A percentile compares a stretch with the other conserved stretches of the same genome.
Evolutionary conservation across 768 basidiomycete genomes (phyloP).

Genomic region (Mrakia frigida): DNA sequence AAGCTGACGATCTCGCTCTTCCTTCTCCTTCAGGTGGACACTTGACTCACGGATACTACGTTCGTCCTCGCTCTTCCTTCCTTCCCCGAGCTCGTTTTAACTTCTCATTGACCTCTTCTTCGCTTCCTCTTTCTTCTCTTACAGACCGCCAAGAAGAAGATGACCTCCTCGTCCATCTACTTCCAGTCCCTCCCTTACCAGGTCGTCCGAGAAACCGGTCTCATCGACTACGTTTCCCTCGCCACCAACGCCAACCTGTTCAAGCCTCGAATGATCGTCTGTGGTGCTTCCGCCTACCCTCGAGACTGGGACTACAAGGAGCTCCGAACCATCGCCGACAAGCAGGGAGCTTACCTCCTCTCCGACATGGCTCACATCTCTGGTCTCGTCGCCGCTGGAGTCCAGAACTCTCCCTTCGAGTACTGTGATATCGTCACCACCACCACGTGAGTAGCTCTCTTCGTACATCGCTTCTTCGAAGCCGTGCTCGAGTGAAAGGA

Average conservation of each 20-base stretch:
- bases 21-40: conserved; percentile 16
- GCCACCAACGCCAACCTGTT: conserved; percentile 83
- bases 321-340: conserved; percentile 73
- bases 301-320: conserved; percentile 93
- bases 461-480: too few species aligned
- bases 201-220: conserved; percentile 67
- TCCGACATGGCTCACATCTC: conserved; percentile 97
- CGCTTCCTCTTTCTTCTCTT: conserved; percentile 28
- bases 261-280: conserved; percentile 92
- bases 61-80: conserved; percentile 45
- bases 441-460: conserved; percentile 63
- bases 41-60: conserved; percentile 93
- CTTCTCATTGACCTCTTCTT: background rate
- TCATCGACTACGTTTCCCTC: conserved; percentile 81
- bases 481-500: background rate
- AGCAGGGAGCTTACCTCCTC: conserved; percentile 69
- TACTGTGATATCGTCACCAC: conserved; percentile 97
- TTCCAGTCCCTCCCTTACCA: conserved; percentile 97
- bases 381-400: conserved; percentile 86
- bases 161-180: conserved; percentile 99
- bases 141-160: conserved; percentile 97
- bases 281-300: conserved; percentile 97
- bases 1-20: background rate
- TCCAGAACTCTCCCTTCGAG: conserved; percentile 85
- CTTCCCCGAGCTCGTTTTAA: background rate